Conservation (phyloP, 2,329 filamentous ascomycete genomes). For the Colletotrichum cereale region DNA sequence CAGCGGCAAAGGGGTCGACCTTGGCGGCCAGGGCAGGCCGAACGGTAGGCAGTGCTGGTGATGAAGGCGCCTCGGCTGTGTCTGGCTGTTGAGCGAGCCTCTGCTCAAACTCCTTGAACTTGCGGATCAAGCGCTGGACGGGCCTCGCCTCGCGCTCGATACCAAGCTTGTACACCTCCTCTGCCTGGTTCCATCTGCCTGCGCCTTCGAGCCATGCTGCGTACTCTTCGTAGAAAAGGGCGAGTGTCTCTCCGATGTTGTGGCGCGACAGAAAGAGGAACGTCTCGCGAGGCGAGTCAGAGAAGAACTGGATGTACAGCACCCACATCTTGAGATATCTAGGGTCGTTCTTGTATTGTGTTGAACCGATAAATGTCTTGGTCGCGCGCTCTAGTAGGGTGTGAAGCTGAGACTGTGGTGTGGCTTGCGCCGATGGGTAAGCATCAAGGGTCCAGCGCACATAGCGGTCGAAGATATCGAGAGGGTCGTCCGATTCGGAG, state of each 20-base stretch:
- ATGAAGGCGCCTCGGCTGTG: slow-evolving; percentile 76
- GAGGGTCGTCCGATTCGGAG: slow-evolving; percentile 90
- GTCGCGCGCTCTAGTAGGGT: slow-evolving; percentile 92
- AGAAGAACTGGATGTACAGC: slow-evolving; percentile 92
- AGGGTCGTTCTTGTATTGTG: slow-evolving; percentile 95
- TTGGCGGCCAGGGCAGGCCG: slow-evolving; percentile 89
- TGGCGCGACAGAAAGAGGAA: slow-evolving; percentile 93
- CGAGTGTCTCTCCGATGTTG: slow-evolving; percentile 85
- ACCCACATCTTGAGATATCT: slow-evolving; percentile 95
- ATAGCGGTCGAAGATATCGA: slow-evolving; percentile 96
- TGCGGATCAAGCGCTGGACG: slow-evolving; percentile 82
- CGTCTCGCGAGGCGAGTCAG: slow-evolving; percentile 91
- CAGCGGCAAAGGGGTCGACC: slow-evolving; percentile 80
- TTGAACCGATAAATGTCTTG: slow-evolving; percentile 85
- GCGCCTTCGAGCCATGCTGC: slow-evolving; percentile 90
- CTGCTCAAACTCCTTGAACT: slow-evolving; percentile 92
- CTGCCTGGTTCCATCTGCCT: slow-evolving; percentile 88
- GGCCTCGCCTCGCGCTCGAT: slow-evolving; percentile 91
- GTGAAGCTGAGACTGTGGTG: slow-evolving; percentile 89
- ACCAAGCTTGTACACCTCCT: slow-evolving; percentile 92
- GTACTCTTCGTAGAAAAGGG: slow-evolving; percentile 97
- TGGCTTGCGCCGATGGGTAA: slow-evolving; percentile 94
- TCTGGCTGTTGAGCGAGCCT: slow-evolving; percentile 76
- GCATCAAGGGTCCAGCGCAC: slow-evolving; percentile 96
- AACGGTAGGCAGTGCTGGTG: slow-evolving; percentile 86